These are phyloP conservation scores for Ocimum tenuiflorum DNA, from an alignment of 257 asterid genomes.

Conservation along the genomic window DNA sequence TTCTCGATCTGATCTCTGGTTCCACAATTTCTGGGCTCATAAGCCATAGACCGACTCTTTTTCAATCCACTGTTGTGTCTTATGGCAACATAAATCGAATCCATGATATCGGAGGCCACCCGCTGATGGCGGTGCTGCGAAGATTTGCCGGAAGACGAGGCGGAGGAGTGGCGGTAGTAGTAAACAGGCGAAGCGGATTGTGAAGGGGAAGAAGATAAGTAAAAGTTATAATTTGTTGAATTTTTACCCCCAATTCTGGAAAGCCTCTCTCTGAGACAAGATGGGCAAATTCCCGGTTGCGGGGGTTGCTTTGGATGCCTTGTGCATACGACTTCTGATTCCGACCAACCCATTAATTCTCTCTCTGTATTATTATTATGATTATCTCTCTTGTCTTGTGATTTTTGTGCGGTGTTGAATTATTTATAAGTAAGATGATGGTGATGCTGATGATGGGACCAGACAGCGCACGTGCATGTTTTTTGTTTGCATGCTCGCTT, in stretches of 20 bases:
- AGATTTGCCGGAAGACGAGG: constrained; percentile 23
- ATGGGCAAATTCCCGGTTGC: constrained; percentile 60
- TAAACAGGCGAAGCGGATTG: constrained; percentile 24
- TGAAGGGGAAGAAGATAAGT: constrained; percentile 21
- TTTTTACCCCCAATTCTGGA: constrained; percentile 19
- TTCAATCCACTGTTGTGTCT: constrained; percentile 27
- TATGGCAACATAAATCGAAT: constrained; percentile 22
- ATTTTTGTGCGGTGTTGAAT: background rate
- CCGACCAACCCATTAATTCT: constrained; percentile 37
- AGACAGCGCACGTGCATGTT: constrained; percentile 24
- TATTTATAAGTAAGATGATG: too few relatives aligned
- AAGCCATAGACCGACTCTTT: constrained; percentile 58
- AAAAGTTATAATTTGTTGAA: background rate
- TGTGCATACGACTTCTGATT: constrained; percentile 38
- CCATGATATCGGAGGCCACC: constrained; percentile 34
- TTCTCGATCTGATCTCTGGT: constrained; percentile 13
- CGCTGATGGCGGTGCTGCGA: constrained; percentile 34
- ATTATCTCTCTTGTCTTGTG: background rate
- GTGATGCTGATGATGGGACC: background rate
- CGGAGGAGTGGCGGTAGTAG: constrained; percentile 21
- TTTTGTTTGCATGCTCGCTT: background rate
- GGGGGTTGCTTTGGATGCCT: constrained; percentile 51
- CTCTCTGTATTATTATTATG: too few relatives aligned
- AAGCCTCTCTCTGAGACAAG: constrained; percentile 50
- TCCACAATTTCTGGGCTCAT: constrained; percentile 25